phyloP scores from a whole-genome alignment of 345 rosid species.

The Hevea brasiliensis region DNA sequence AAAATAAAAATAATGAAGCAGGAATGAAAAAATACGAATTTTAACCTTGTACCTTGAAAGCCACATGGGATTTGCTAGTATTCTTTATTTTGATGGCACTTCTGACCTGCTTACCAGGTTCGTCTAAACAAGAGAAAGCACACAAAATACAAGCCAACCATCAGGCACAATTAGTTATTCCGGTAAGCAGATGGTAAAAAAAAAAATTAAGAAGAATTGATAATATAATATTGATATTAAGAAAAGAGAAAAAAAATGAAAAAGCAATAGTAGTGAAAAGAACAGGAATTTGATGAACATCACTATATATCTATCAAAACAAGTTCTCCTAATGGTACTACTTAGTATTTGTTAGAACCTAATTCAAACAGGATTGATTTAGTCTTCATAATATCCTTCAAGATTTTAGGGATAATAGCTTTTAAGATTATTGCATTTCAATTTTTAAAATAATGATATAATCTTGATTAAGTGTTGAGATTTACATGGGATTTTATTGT shows the following conservation, averaged over 20 bases:
- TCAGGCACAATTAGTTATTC: not conserved
- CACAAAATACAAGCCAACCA: not conserved
- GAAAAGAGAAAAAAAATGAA: not conserved
- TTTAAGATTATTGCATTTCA: too few relatives aligned
- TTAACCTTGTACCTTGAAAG: conserved; percentile 66
- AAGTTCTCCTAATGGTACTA: not conserved
- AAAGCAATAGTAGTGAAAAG: not conserved
- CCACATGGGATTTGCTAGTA: conserved; percentile 86
- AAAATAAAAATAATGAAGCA: not conserved
- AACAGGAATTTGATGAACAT: not conserved
- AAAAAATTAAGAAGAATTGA: too few relatives aligned
- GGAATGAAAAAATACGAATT: not conserved
- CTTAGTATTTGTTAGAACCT: too few relatives aligned
- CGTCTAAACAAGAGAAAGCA: conserved; percentile 47
- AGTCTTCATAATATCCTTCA: too few relatives aligned
- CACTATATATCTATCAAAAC: not conserved
- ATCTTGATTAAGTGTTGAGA: too few relatives aligned
- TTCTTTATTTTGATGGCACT: conserved; percentile 94
- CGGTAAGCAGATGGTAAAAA: not conserved
- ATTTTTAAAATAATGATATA: too few relatives aligned
- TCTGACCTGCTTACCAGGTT: conserved; percentile 97
- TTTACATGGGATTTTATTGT: too few relatives aligned
- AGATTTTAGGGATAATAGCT: too few relatives aligned
- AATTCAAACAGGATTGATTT: too few relatives aligned
- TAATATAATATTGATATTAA: not conserved